Percentiles rank a stretch among this genome's conserved stretches.
Conservation (phyloP, 768 basidiomycete genomes). For the Rhizopogon salebrosus region DNA sequence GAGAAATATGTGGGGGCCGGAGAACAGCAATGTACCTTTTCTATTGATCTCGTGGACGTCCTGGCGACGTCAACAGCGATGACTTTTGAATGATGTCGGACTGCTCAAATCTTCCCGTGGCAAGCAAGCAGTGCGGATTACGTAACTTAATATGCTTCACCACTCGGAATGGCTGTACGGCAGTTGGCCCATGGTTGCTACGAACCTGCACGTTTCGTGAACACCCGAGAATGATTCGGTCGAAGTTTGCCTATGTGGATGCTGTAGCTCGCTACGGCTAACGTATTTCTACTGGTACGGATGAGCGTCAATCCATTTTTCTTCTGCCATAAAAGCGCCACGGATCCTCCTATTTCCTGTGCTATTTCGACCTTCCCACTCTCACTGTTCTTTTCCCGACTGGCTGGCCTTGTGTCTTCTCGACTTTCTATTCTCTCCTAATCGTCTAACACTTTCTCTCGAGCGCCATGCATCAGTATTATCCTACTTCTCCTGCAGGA, state of each 20-base stretch:
- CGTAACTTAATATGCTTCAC: not conserved
- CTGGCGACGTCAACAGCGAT: no score
- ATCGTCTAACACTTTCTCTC: not conserved
- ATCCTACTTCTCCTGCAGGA: conserved; percentile 7
- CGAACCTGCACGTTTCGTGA: not conserved
- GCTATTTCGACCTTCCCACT: not conserved
- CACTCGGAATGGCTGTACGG: not conserved
- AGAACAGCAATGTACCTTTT: not conserved
- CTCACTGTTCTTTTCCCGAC: not conserved
- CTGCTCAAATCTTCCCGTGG: not conserved
- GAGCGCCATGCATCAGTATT: conserved; percentile 3
- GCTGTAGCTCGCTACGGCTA: not conserved
- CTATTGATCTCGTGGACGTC: not conserved
- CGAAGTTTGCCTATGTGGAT: not conserved
- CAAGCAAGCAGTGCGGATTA: not conserved
- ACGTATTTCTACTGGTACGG: not conserved
- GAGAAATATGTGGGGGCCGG: no score
- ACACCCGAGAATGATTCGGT: not conserved
- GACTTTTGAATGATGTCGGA: no score
- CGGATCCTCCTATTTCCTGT: not conserved
- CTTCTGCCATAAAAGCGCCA: not conserved
- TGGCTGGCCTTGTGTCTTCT: not conserved
- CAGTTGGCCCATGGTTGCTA: no score
- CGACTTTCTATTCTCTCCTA: not conserved
- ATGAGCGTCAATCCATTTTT: not conserved